Conservation (phyloP, 176 grass and related monocot genomes). For the Oryza brachyantha region DNA sequence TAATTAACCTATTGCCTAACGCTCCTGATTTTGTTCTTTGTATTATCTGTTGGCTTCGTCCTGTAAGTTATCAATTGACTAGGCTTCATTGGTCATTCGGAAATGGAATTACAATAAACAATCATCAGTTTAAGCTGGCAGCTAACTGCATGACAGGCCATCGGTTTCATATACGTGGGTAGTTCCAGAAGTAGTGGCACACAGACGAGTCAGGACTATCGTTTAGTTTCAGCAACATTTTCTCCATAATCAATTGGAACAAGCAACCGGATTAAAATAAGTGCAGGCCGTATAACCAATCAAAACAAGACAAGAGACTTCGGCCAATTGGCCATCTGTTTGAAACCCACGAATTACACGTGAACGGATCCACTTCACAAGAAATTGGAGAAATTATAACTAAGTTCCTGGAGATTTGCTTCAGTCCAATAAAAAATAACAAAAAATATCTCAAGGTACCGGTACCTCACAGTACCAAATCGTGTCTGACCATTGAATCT, state of each 20-base stretch:
- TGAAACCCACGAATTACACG: neutral
- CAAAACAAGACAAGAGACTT: neutral
- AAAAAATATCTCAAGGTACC: too few species aligned
- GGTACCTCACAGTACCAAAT: too few species aligned
- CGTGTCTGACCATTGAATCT: too few species aligned
- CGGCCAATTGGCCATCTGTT: neutral
- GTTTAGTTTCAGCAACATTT: neutral
- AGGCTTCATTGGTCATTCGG: neutral
- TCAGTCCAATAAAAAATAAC: too few species aligned
- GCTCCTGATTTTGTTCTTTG: neutral
- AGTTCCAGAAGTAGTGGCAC: neutral
- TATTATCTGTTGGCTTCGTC: neutral
- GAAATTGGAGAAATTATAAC: neutral
- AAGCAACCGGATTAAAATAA: slow-evolving; percentile 2
- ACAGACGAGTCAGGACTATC: neutral
- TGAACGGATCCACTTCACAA: neutral
- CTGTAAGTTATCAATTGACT: neutral
- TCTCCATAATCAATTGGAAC: neutral
- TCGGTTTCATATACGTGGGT: neutral
- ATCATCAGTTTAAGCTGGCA: neutral
- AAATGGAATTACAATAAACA: neutral
- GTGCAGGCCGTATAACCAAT: neutral
- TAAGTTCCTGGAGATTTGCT: too few species aligned
- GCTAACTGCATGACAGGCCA: slow-evolving; percentile 7
- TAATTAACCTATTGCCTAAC: neutral